Evolutionary conservation across 2,329 filamentous ascomycete species (phyloP), one percentile per base, ranked within the genome.

Genomic region (Beauveria bassiana): DNA sequence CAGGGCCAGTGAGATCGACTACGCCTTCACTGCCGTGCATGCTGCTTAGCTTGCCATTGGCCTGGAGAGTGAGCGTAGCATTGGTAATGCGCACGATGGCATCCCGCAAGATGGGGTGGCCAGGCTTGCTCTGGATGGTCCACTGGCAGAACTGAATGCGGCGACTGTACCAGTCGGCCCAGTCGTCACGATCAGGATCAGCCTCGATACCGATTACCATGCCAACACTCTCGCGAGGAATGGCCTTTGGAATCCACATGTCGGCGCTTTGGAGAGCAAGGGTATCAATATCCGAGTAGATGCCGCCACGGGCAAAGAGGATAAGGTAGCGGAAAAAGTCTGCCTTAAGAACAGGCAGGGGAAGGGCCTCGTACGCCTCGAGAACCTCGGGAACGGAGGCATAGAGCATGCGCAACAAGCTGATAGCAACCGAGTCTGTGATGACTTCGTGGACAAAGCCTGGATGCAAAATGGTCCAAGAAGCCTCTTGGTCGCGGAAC

Each of bases 131-230:
- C 75, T 98, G 93, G 65, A 99, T 97, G 1, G 95, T 99, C 95
- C 95, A 99, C 74, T 99, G 95, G 77, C 95, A 99, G 75, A 99
- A 98, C 73, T 98, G 95, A 64, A 99, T 93, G 65, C 93, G 86
- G 63, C 95, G 89, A 65, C 91, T 95, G 79, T 98, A 99, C 95
- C 93, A 98, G 1, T 96, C 80, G 42, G 86, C 83, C 95, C 95
- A 99, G 73, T 99, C 95, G 3, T 85, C 84, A 53, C 95, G 86
- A 74, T 98, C 92, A 0, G 95, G 92, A 71, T 99, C 95, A 5
- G 95, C 95, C 78, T 99, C 95, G 66, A 99, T 97, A 63, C 95
- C 95, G 69, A 98, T 82, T 45, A 99, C 87, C 65, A 99, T 81
- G 10, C 95, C 95, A 67, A 98, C 83, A 1, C 86, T 84, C 64